These are phyloP conservation scores for Neurospora pannonica DNA, from an alignment of 495 filamentous ascomycete species.

Conservation along the genomic window DNA sequence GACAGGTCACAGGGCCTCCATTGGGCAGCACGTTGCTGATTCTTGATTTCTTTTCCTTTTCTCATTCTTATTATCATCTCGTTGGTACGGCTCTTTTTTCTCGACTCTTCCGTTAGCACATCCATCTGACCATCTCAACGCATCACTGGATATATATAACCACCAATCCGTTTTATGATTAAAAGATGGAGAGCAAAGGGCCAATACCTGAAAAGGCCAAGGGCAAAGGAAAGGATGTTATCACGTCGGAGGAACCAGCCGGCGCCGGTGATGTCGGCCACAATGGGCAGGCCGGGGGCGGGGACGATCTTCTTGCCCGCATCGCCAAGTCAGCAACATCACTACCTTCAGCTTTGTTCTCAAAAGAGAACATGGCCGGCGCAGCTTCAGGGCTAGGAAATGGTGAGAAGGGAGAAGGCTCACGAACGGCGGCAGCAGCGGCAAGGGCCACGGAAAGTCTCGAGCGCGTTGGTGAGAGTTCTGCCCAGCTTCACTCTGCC, in stretches of 20 bases:
- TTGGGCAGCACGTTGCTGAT: not conserved
- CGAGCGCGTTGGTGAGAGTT: constrained; percentile 14
- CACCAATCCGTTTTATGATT: not conserved
- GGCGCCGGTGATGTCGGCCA: not conserved
- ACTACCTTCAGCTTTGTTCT: constrained; percentile 14
- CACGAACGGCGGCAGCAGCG: constrained; percentile 12
- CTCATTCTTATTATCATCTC: not conserved
- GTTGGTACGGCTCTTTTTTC: not conserved
- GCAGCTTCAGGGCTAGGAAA: constrained; percentile 3
- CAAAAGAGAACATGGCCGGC: not conserved
- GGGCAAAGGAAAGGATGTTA: constrained; percentile 12
- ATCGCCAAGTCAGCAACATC: constrained; percentile 18
- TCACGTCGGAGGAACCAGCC: not conserved
- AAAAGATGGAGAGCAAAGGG: not conserved
- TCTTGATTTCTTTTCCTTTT: not conserved
- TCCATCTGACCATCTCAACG: not conserved
- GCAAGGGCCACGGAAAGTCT: constrained; percentile 6
- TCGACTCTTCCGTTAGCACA: not conserved
- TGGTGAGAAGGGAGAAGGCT: constrained; percentile 16
- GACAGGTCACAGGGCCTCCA: not conserved
- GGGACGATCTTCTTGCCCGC: constrained; percentile 7
- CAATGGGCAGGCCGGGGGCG: not conserved
- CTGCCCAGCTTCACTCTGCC: constrained; percentile 43
- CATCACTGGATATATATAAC: not conserved
- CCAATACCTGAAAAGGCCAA: not conserved